phyloP scores from a whole-genome alignment of 2,329 filamentous ascomycete genomes.

The Chalaropsis thielavioides region DNA sequence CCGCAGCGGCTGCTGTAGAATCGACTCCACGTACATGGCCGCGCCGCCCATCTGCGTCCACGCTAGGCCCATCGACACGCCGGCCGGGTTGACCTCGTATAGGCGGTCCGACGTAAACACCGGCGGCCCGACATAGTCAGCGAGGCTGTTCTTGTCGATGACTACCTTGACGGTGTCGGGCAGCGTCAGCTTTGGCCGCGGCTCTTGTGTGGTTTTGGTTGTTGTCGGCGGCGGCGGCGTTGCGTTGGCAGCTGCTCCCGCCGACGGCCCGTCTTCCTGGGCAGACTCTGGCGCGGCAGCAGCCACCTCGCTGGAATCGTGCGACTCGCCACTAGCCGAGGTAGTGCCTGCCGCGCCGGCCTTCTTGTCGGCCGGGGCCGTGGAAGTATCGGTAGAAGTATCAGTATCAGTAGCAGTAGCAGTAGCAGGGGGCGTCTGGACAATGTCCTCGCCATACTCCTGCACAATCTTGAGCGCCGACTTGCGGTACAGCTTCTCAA shows the following conservation, averaged over 20 bases:
- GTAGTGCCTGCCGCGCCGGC: slow-evolving; percentile 22
- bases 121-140: slow-evolving; percentile 91
- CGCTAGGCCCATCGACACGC: slow-evolving; percentile 92
- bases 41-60: slow-evolving; percentile 97
- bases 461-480: slow-evolving; percentile 94
- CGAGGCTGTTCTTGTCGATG: slow-evolving; percentile 79
- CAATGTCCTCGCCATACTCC: slow-evolving; percentile 76
- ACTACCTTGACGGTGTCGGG: slow-evolving; percentile 74
- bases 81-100: slow-evolving; percentile 84
- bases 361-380: slow-evolving; percentile 25
- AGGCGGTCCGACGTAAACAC: slow-evolving; percentile 91
- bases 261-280: slow-evolving; percentile 26
- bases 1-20: slow-evolving; percentile 69
- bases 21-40: slow-evolving; percentile 93
- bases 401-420: slow-evolving; percentile 28
- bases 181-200: slow-evolving; percentile 64
- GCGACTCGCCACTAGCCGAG: slow-evolving; percentile 10
- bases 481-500: slow-evolving; percentile 97
- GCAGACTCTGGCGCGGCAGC: slow-evolving; percentile 22
- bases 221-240: slow-evolving; percentile 22
- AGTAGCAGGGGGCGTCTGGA: slow-evolving; percentile 35
- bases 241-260: not conserved
- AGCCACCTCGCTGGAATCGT: slow-evolving; percentile 20
- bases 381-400: slow-evolving; percentile 20
- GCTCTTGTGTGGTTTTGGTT: slow-evolving; percentile 45